These are phyloP conservation scores for Suillus tomentosus DNA, from an alignment of 768 basidiomycete species.

Conservation along the genomic window DNA sequence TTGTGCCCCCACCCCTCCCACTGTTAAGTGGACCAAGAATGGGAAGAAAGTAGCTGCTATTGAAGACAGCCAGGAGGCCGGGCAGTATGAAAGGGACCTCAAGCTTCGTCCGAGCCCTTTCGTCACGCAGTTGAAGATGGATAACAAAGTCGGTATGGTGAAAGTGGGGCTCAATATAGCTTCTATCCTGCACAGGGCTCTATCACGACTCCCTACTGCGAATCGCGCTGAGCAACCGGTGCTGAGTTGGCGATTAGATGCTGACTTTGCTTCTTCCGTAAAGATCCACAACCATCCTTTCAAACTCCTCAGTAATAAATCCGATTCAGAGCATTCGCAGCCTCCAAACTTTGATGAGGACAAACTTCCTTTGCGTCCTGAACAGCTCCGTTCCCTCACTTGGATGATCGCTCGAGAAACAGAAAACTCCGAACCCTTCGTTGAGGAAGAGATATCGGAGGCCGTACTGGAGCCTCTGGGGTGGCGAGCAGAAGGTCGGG, in stretches of 20 bases:
- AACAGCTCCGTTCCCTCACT: conserved; percentile 86
- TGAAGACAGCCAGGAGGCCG: conserved; percentile 86
- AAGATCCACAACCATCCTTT: conserved; percentile 65
- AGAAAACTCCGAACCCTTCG: conserved; percentile 62
- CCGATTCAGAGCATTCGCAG: conserved; percentile 68
- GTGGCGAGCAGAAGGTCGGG: conserved; percentile 94
- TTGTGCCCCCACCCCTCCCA: conserved; percentile 80
- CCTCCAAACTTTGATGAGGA: conserved; percentile 66
- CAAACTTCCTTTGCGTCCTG: conserved; percentile 67
- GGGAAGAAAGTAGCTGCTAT: conserved; percentile 64
- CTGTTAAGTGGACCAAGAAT: conserved; percentile 70
- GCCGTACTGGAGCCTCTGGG: conserved; percentile 83
- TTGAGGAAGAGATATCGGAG: conserved; percentile 95
- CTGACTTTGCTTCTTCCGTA: conserved; percentile 70
- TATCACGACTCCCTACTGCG: conserved; percentile 71
- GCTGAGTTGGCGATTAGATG: conserved; percentile 81
- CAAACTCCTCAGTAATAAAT: conserved; percentile 71
- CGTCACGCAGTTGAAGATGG: conserved; percentile 77
- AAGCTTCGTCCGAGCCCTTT: conserved; percentile 87
- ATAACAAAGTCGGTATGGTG: conserved; percentile 65
- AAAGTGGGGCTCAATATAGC: conserved; percentile 87
- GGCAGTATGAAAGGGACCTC: conserved; percentile 83
- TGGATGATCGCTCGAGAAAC: conserved; percentile 92
- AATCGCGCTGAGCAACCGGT: conserved; percentile 46
- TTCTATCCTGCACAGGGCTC: conserved; percentile 84